Conservation (phyloP, 192 early-diverging fungal genomes). For the Backusella macrospora region DNA sequence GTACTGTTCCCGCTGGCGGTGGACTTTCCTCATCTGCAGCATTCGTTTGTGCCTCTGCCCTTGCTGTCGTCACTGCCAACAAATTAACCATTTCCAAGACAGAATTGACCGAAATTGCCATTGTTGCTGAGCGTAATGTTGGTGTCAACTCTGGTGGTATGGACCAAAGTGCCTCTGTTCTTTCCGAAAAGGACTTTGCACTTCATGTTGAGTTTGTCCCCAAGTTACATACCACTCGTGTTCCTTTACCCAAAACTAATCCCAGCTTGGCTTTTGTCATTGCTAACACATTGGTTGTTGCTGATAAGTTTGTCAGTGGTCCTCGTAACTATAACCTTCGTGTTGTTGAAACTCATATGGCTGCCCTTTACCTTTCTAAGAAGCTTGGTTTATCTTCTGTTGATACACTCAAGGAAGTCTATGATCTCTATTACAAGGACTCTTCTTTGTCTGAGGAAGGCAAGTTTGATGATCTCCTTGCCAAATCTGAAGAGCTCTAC, state of each 20-base stretch:
- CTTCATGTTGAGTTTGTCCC: slow-evolving; percentile 87
- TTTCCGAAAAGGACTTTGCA: slow-evolving; percentile 68
- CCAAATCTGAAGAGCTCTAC: slow-evolving; percentile 36
- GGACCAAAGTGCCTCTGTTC: slow-evolving; percentile 91
- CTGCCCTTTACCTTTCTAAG: slow-evolving; percentile 64
- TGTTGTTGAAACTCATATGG: slow-evolving; percentile 88
- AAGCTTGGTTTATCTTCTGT: slow-evolving; percentile 47
- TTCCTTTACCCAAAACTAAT: slow-evolving; percentile 60
- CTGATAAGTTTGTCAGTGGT: slow-evolving; percentile 87
- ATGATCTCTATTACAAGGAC: slow-evolving; percentile 49
- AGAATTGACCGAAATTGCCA: slow-evolving; percentile 73
- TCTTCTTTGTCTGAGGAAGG: slow-evolving; percentile 28
- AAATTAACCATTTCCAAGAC: slow-evolving; percentile 46
- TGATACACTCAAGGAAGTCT: slow-evolving; percentile 48
- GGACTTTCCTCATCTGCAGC: slow-evolving; percentile 89
- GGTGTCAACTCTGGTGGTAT: slow-evolving; percentile 82
- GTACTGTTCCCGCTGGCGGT: slow-evolving; percentile 79
- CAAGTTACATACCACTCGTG: slow-evolving; percentile 58
- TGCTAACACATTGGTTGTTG: slow-evolving; percentile 83
- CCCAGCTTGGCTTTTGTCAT: slow-evolving; percentile 78
- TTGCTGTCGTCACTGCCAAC: slow-evolving; percentile 66
- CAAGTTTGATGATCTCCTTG: slow-evolving; percentile 32
- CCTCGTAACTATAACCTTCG: slow-evolving; percentile 91
- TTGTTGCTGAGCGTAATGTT: slow-evolving; percentile 77
- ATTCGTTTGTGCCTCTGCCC: slow-evolving; percentile 76